A percentile compares a stretch with the other conserved stretches of the same genome.
phyloP scores from a whole-genome alignment of 352 stramenopile species.

The Globisporangium recalcitrans region DNA sequence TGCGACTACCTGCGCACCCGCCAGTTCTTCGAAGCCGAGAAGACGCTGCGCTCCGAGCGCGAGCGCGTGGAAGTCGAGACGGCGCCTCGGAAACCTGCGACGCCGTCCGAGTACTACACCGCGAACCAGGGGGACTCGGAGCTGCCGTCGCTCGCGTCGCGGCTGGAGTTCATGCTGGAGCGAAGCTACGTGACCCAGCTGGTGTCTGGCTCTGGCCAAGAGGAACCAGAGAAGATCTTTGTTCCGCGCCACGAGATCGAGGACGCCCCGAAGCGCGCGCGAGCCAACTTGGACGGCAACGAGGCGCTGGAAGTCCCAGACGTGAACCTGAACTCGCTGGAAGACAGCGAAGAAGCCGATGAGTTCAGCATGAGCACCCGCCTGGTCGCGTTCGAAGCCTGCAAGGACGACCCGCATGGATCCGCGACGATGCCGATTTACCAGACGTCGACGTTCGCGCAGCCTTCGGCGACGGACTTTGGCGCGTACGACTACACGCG shows the following conservation, averaged over 20 bases:
- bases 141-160: constrained; percentile 41
- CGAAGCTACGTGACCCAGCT: constrained; percentile 83
- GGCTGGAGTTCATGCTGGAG: constrained; percentile 76
- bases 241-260: constrained; percentile 65
- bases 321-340: constrained; percentile 26
- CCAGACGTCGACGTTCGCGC: constrained; percentile 88
- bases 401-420: constrained; percentile 86
- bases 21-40: constrained; percentile 82
- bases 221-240: constrained; percentile 74
- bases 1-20: constrained; percentile 85
- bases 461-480: constrained; percentile 86
- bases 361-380: constrained; percentile 70
- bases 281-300: constrained; percentile 74
- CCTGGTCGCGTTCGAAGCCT: constrained; percentile 75
- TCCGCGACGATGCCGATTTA: constrained; percentile 91
- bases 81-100: constrained; percentile 6
- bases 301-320: constrained; percentile 44
- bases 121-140: constrained; percentile 35
- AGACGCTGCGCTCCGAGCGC: constrained; percentile 65
- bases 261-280: constrained; percentile 34
- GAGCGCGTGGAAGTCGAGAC: constrained; percentile 32
- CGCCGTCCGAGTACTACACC: constrained; percentile 22
- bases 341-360: constrained; percentile 30
- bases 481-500: constrained; percentile 93
- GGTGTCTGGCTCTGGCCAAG: constrained; percentile 56